Percentiles rank a stretch among this genome's conserved stretches.
These are phyloP conservation scores for Cyphellophora attinorum DNA, from an alignment of 2,329 filamentous ascomycete species.

Conservation along the genomic window DNA sequence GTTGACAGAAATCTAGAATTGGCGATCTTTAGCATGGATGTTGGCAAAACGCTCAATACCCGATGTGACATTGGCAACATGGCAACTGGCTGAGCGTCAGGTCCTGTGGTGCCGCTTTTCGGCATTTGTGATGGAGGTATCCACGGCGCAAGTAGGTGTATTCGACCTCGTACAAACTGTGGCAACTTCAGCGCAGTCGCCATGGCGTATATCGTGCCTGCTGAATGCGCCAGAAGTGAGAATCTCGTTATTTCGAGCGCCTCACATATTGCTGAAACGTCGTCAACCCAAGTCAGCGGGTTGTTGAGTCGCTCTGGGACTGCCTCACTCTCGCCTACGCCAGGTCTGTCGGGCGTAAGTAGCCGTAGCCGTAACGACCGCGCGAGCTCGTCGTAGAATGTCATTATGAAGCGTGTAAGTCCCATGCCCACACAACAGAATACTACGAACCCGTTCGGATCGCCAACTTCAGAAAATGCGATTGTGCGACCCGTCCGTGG, in stretches of 20 bases:
- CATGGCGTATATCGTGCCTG: conserved; percentile 93
- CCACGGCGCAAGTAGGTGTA: conserved; percentile 92
- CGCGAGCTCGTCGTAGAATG: conserved; percentile 94
- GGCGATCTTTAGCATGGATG: conserved; percentile 82
- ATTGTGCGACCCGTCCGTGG: conserved; percentile 80
- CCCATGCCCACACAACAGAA: conserved; percentile 99
- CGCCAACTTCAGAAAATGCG: conserved; percentile 93
- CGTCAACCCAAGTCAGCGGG: conserved; percentile 85
- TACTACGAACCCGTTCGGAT: conserved; percentile 81
- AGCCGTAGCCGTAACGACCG: conserved; percentile 77
- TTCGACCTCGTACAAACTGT: conserved; percentile 85
- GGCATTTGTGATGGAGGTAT: conserved; percentile 90
- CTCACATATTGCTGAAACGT: conserved; percentile 91
- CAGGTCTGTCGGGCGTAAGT: conserved; percentile 88
- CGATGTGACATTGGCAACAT: conserved; percentile 86
- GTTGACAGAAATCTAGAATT: conserved; percentile 94
- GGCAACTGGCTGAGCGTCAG: conserved; percentile 59
- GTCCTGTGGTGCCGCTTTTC: conserved; percentile 49
- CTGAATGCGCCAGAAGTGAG: conserved; percentile 90
- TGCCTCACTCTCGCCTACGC: conserved; percentile 82
- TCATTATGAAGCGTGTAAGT: conserved; percentile 86
- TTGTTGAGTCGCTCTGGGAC: conserved; percentile 75
- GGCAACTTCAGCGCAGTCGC: conserved; percentile 93
- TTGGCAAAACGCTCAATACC: conserved; percentile 80
- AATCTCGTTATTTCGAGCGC: conserved; percentile 88